Evolutionary conservation across 768 basidiomycete species (phyloP).

Genomic region (Kwoniella sp.): DNA sequence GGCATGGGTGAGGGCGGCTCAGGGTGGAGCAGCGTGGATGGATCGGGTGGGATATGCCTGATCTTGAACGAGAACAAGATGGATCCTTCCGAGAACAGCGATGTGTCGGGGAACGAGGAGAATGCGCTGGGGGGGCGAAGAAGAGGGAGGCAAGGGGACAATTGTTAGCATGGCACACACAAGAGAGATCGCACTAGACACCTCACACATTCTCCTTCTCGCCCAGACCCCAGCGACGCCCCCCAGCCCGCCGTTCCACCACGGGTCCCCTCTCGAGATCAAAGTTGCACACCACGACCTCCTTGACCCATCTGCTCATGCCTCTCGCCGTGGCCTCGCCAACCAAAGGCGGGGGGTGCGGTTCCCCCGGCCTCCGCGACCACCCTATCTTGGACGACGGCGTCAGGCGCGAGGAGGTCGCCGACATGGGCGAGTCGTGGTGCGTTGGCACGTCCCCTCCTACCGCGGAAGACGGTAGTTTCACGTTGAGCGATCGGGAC

Average conservation of each 20-base stretch:
- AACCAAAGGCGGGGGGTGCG: constrained; percentile 40
- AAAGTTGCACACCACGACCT: constrained; percentile 60
- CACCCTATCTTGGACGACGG: constrained; percentile 27
- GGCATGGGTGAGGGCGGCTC: constrained; percentile 46
- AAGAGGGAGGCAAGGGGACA: neutral
- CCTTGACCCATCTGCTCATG: constrained; percentile 48
- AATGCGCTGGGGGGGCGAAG: constrained; percentile 66
- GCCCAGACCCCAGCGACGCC: constrained; percentile 60
- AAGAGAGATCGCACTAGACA: neutral
- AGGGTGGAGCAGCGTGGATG: constrained; percentile 22
- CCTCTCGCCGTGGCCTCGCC: neutral
- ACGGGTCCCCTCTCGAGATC: constrained; percentile 83
- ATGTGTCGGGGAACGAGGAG: constrained; percentile 84
- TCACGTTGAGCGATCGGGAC: constrained; percentile 20
- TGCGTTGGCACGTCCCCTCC: neutral
- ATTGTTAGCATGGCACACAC: neutral
- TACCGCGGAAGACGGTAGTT: constrained; percentile 11
- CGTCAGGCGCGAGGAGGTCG: neutral
- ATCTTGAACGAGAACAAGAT: constrained; percentile 83
- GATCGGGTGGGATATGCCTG: constrained; percentile 53
- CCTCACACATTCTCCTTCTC: constrained; percentile 81
- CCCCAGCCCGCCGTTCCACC: constrained; percentile 66
- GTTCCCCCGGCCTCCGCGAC: constrained; percentile 35
- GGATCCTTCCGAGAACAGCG: constrained; percentile 76
- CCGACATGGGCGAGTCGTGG: constrained; percentile 2